Base-by-base conservation (phyloP, 768 basidiomycete genomes). In the Tricholoma matsutake region DNA sequence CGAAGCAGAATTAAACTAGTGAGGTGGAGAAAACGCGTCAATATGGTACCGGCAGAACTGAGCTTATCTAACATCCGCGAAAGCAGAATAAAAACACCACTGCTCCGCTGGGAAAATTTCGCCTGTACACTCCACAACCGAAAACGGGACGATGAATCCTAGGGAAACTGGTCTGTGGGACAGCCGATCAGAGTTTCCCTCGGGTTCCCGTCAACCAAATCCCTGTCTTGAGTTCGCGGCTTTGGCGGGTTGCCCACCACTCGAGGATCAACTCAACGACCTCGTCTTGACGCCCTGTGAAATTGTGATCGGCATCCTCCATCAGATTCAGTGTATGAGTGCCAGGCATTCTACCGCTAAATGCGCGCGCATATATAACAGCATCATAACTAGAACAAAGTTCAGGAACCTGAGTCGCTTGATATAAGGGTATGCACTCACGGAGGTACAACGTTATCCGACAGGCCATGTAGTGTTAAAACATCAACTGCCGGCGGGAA, bases 241-340 rank as follows among this genome's bases (percentile, higher is more conserved):
- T 73, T 59, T 78, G 67, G 34, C 79, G 77, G 41, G 75, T 71
- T 18, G 77, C 74, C 80, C 82, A 85, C 91, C 91, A 94, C 39
- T 84, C 83, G 28, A 91, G 71, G 57, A 94, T 85, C 31, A 79
- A 78, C 35, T 83, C 82, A 18, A 89, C 84, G 13, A 93, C 79
- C 55, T 89, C 83, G 58, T 89, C 87, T 63, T 84, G 83, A 58
- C 82, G 81, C 22, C 86, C 85, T 22, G 83, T 85, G 66, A 87
- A 89, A 72, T 92, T 93, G 68, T 93, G 92, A 74, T 92, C 90
- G 7, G 87, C 89, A 47, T 81, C 82, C 70, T 93, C 92, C 39
- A 91, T 74, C 25, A 88, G 75, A 68, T 87, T 81, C 25, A 93
- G 75, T 16, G 78, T 86, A 69, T 92, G 89, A 6, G 88, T 90